phyloP scores from a whole-genome alignment of 2,329 filamentous ascomycete genomes.

The Calonectria naviculata region DNA sequence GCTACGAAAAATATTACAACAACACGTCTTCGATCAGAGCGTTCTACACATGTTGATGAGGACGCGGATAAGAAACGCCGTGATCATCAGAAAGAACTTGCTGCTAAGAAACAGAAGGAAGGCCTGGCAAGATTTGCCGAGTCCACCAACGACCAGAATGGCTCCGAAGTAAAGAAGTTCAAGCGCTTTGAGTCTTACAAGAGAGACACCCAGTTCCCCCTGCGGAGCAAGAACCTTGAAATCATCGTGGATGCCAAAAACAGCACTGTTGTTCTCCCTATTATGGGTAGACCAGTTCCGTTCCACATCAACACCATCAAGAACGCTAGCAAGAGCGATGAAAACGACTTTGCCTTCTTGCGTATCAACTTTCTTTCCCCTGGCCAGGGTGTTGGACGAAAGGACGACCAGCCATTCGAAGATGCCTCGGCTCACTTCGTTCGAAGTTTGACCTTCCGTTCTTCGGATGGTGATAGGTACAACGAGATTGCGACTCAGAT shows the following conservation, averaged over 20 bases:
- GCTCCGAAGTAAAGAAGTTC: slow-evolving; percentile 96
- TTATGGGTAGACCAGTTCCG: slow-evolving; percentile 96
- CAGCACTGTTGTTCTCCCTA: slow-evolving; percentile 89
- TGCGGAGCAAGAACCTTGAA: slow-evolving; percentile 83
- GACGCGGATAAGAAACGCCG: slow-evolving; percentile 88
- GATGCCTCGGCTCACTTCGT: slow-evolving; percentile 97
- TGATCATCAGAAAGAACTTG: slow-evolving; percentile 91
- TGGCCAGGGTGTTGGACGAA: slow-evolving; percentile 95
- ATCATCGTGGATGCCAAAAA: slow-evolving; percentile 94
- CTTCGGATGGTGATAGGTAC: slow-evolving; percentile 88
- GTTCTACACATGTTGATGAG: slow-evolving; percentile 88
- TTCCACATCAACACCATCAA: slow-evolving; percentile 99
- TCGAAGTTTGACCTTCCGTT: slow-evolving; percentile 93
- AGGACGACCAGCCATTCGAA: slow-evolving; percentile 98
- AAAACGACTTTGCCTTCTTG: slow-evolving; percentile 92
- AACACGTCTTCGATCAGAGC: slow-evolving; percentile 90
- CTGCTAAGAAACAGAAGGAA: slow-evolving; percentile 88
- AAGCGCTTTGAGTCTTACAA: slow-evolving; percentile 99
- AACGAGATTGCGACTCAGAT: slow-evolving; percentile 93
- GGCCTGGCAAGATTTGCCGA: slow-evolving; percentile 88
- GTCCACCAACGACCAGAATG: slow-evolving; percentile 85
- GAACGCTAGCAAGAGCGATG: slow-evolving; percentile 97
- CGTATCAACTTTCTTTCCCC: slow-evolving; percentile 98
- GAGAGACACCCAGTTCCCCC: slow-evolving; percentile 92
- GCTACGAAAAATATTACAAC: slow-evolving; percentile 96